phyloP scores from a whole-genome alignment of 1,284 basidiomycete genomes.

The Boletellus sp. region DNA sequence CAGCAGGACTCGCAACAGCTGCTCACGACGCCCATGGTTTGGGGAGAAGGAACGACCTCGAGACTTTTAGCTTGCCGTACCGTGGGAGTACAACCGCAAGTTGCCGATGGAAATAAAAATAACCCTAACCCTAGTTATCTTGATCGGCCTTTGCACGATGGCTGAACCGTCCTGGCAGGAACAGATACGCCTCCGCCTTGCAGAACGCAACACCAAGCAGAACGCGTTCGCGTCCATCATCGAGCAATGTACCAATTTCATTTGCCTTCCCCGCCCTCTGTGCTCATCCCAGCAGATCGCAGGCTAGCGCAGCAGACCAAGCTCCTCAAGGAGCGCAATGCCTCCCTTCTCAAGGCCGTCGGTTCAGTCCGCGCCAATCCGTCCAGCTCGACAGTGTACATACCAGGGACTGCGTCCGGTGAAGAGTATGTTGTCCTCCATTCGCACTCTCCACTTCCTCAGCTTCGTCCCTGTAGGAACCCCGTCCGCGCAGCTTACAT shows the following conservation, averaged over 20 bases:
- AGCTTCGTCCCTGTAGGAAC: constrained; percentile 46
- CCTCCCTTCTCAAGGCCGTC: constrained; percentile 76
- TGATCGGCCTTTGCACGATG: constrained; percentile 43
- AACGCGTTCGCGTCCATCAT: constrained; percentile 79
- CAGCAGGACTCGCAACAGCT: constrained; percentile 81
- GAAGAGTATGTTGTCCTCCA: constrained; percentile 58
- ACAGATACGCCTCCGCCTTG: constrained; percentile 67
- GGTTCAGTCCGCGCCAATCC: constrained; percentile 65
- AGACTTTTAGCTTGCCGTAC: constrained; percentile 1
- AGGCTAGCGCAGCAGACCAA: constrained; percentile 87
- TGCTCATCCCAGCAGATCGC: constrained; percentile 56
- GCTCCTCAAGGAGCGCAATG: constrained; percentile 85
- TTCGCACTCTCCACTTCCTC: constrained; percentile 11
- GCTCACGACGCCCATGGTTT: constrained; percentile 50
- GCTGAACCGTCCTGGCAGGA: constrained; percentile 82
- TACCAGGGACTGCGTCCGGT: constrained; percentile 50
- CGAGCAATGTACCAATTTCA: constrained; percentile 72
- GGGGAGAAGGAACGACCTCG: neutral
- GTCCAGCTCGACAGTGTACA: constrained; percentile 58
- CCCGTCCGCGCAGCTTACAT: constrained; percentile 85
- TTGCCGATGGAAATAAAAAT: constrained; percentile 16
- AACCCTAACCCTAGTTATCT: constrained; percentile 29
- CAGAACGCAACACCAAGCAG: constrained; percentile 73
- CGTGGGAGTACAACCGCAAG: constrained; percentile 21
- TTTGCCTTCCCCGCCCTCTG: constrained; percentile 1